Base-by-base conservation (phyloP, 1,284 basidiomycete genomes). In the Ustilago bromivora region DNA sequence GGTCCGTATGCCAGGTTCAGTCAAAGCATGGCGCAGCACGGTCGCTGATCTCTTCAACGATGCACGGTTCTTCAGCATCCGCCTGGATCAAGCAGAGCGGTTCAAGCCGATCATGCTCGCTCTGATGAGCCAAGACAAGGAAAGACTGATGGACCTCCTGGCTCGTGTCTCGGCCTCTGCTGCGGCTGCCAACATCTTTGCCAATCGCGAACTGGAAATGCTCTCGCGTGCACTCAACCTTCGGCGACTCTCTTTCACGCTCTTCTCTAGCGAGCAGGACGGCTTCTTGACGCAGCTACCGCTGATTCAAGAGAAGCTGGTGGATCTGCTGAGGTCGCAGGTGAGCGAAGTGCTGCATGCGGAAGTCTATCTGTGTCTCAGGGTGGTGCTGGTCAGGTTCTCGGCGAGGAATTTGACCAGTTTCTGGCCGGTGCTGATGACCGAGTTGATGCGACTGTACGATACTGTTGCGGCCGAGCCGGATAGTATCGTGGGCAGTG, bases 381-480 rank as follows among this genome's bases (percentile, higher is more conserved):
- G 97, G 10, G 93, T 98, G 2, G 87, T 99, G 35, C 89, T 99
- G 66, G 96, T 94, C 83, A 91, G 97, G n/a, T 90, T 98, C 66
- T 93, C 92, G 10, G 91, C 93, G 5, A 93, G 96, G 81, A 97
- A 98, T 85, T 86, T 99, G 81, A 92, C 93, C 15, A 95, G 94
- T 79, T 95, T 99, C 87, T 99, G 97, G 97, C 96, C 97, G 0
- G 93, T 98, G 36, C 90, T 99, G 60, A 87, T 98, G 76, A 94
- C 95, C 2, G 96, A 99, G 87, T 88, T 98, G 89, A 89, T 83
- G 81, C 93, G 81, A 89, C 92, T 81, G 82, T 89, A 90, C 75
- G 89, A 90, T 64, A 79, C 82, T 1, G 87, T 89, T 4, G 87
- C 88, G 79, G 88, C 88, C 9, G 86, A 88, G 9, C 82, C 84